A percentile compares a stretch with the other conserved stretches of the same genome.
phyloP scores from a whole-genome alignment of 2,329 filamentous ascomycete genomes.

The Aspergillus ustus region DNA sequence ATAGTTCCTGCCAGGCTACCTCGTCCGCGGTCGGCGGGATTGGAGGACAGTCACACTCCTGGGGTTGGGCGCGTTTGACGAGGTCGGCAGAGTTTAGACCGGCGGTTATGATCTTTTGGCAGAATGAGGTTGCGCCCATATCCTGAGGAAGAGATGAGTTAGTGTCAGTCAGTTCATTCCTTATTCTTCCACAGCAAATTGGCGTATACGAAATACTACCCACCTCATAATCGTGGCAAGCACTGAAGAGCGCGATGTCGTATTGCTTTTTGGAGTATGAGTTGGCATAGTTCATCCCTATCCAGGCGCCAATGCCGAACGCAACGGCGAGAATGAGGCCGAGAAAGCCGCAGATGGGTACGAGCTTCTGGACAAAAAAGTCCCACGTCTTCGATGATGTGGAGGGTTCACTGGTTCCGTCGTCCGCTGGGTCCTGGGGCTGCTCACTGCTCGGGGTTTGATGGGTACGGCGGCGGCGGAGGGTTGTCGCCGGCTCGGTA shows the following conservation, averaged over 20 bases:
- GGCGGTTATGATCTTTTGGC: not conserved
- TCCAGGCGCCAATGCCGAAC: not conserved
- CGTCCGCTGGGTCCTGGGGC: not conserved
- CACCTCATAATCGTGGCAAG: not conserved
- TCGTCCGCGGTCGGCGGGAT: not conserved
- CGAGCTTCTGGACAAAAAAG: not conserved
- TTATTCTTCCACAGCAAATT: not conserved
- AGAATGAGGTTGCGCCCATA: not conserved
- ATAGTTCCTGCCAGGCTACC: not conserved
- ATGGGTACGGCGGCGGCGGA: not conserved
- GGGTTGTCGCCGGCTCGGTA: not conserved
- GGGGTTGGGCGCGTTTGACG: not conserved
- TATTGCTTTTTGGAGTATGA: not conserved
- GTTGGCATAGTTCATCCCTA: not conserved
- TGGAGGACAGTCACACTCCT: not conserved
- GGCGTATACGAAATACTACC: not conserved
- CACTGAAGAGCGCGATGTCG: not conserved
- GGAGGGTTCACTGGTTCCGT: too few species aligned
- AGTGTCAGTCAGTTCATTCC: not conserved
- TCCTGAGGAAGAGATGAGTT: not conserved
- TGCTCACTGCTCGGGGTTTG: not conserved
- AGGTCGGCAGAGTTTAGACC: not conserved
- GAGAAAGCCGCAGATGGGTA: not conserved
- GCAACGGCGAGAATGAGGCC: not conserved
- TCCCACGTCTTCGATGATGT: not conserved